These are phyloP conservation scores for Mycosarcoma mackinlayi DNA, from an alignment of 1,284 basidiomycete species.

Conservation along the genomic window DNA sequence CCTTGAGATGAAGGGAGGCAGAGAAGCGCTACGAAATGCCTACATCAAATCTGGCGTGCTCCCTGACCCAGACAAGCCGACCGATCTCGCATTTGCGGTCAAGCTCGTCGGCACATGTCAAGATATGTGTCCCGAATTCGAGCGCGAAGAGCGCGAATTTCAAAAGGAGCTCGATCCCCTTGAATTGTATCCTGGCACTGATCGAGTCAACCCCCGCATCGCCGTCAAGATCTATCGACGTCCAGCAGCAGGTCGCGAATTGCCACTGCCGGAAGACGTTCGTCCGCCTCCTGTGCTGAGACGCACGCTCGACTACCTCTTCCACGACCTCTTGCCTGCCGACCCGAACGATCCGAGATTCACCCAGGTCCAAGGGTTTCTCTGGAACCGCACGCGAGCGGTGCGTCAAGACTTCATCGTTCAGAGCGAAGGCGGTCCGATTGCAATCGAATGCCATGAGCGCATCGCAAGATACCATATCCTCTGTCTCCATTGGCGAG, in stretches of 20 bases:
- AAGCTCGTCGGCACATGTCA: slow-evolving; percentile 88
- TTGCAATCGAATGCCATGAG: slow-evolving; percentile 90
- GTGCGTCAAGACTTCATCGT: slow-evolving; percentile 95
- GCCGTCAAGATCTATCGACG: slow-evolving; percentile 96
- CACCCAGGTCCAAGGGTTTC: slow-evolving; percentile 80
- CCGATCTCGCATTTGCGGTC: slow-evolving; percentile 85
- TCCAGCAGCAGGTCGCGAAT: slow-evolving; percentile 86
- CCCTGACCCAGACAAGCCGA: slow-evolving; percentile 82
- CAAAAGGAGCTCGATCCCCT: slow-evolving; percentile 88
- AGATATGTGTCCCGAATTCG: slow-evolving; percentile 94
- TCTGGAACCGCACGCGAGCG: slow-evolving; percentile 89
- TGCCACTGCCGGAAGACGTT: slow-evolving; percentile 86
- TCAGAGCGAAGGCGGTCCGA: slow-evolving; percentile 80
- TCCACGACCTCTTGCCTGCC: slow-evolving; percentile 79
- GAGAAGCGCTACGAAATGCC: slow-evolving; percentile 73
- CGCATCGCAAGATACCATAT: slow-evolving; percentile 95
- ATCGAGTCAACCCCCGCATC: slow-evolving; percentile 82
- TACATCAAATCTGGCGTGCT: slow-evolving; percentile 88
- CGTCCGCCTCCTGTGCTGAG: slow-evolving; percentile 86
- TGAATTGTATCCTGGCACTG: slow-evolving; percentile 74
- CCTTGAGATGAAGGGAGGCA: slow-evolving; percentile 47
- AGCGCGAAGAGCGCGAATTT: slow-evolving; percentile 87
- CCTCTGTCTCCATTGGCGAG: slow-evolving; percentile 78
- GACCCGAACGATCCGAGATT: slow-evolving; percentile 73
- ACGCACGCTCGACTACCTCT: slow-evolving; percentile 89